These are phyloP conservation scores for Noccaea bulbosa DNA, from an alignment of 345 rosid species.

Conservation along the genomic window DNA sequence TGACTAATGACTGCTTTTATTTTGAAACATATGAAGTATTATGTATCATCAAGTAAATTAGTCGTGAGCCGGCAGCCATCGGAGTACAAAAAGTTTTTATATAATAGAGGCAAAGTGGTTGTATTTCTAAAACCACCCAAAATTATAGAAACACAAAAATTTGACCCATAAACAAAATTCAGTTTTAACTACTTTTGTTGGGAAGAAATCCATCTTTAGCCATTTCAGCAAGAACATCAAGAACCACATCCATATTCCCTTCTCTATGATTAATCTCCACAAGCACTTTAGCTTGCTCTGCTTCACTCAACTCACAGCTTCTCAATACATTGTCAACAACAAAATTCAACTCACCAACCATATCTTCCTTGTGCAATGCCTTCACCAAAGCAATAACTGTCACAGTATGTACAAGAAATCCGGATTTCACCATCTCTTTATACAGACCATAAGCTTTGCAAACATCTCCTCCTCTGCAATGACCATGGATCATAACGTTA, in stretches of 20 bases:
- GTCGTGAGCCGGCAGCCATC: no score
- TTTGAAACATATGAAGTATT: no score
- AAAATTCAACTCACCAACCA: conserved; percentile 56
- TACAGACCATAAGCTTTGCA: conserved; percentile 67
- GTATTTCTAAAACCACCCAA: not conserved
- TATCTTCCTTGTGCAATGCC: conserved; percentile 58
- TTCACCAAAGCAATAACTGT: conserved; percentile 71
- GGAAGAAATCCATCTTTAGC: conserved; percentile 93
- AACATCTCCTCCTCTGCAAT: conserved; percentile 63
- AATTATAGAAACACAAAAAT: not conserved
- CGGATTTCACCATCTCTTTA: conserved; percentile 61
- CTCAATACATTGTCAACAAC: conserved; percentile 57
- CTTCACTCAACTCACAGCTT: conserved; percentile 81
- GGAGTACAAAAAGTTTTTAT: no score
- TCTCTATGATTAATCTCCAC: conserved; percentile 81
- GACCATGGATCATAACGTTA: conserved; percentile 84
- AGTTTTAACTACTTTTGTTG: conserved; percentile 41
- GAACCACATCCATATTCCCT: conserved; percentile 82
- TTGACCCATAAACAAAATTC: not conserved
- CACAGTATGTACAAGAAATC: conserved; percentile 71
- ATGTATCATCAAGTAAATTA: no score
- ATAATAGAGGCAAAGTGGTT: no score
- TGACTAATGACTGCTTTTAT: fast-evolving
- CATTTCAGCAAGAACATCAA: conserved; percentile 74
- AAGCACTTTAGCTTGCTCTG: conserved; percentile 71